A percentile compares a stretch with the other conserved stretches of the same genome.
Conservation (phyloP, 192 early-diverging fungal genomes). For the Irineochytrium annulatum region DNA sequence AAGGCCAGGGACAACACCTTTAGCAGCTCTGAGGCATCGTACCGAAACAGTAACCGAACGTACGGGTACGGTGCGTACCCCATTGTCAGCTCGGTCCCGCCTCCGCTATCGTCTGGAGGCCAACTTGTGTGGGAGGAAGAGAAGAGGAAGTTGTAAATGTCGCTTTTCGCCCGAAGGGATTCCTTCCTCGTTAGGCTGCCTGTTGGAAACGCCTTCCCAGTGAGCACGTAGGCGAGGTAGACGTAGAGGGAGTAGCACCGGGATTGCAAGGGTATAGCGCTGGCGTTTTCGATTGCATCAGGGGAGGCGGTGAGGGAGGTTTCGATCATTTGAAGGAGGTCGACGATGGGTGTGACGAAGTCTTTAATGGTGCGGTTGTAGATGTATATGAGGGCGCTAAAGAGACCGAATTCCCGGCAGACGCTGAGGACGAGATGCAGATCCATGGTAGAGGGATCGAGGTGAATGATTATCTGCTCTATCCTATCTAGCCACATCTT, state of each 20-base stretch:
- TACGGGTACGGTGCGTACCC: conserved; percentile 47
- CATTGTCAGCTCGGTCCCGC: not conserved
- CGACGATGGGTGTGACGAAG: conserved; percentile 40
- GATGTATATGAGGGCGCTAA: conserved; percentile 38
- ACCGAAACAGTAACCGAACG: conserved; percentile 32
- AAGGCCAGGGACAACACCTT: conserved; percentile 28
- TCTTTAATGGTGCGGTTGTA: conserved; percentile 40
- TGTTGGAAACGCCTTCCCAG: conserved; percentile 50
- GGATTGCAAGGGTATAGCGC: conserved; percentile 14
- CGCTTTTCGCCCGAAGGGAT: conserved; percentile 23
- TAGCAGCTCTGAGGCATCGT: conserved; percentile 40
- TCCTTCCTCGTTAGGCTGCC: conserved; percentile 28
- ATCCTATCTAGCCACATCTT: conserved; percentile 29
- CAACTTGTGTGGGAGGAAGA: conserved; percentile 25
- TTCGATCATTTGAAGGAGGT: conserved; percentile 25
- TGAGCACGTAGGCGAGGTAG: conserved; percentile 44
- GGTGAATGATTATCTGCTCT: conserved; percentile 44
- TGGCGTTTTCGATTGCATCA: no score
- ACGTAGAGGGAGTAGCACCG: conserved; percentile 41
- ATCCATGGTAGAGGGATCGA: conserved; percentile 41
- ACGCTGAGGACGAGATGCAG: conserved; percentile 32
- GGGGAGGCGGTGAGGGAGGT: not conserved
- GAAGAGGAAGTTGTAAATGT: conserved; percentile 45
- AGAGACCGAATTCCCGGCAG: conserved; percentile 30
- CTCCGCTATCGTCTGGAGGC: no score